Evolutionary conservation across 495 filamentous ascomycete genomes (phyloP), one percentile per base, ranked within the genome.

Genomic region (Penicillium coffeae): DNA sequence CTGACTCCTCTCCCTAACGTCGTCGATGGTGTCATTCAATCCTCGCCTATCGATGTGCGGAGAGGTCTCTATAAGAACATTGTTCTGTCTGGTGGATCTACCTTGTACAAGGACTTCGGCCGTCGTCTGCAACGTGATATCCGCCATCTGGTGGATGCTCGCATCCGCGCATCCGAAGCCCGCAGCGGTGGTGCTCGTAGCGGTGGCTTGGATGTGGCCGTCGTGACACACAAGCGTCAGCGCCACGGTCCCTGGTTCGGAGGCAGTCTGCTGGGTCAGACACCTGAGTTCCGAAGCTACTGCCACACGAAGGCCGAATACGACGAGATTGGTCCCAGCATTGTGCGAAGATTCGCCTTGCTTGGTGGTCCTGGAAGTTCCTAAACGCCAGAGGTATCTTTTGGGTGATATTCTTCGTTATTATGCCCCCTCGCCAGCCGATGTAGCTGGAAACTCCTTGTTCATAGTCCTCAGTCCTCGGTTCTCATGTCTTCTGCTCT

Each of bases 21-120:
- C 34, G 93, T 97, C 38, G 93, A 98, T 63, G 86, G 85, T 42
- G 93, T 97, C 50, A 98, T 98, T 60, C 93, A 98, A 67, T 89
- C 87, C 16, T 95, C 90, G 35, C 93, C 93, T 22, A 98, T 98
- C 59, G 93, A 98, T 64, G 93, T 98, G 39, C 88, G 93, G 52
- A 78, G 93, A 69, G 93, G 93, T 18, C 81, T 98, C 6, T 98
- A 98, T 78, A 98, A 98, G 85, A 98, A 98, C 69, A 98, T 98
- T 71, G 93, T 98, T 4, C 78, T 98, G 27, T 96, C 92, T 7
- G 93, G 93, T 55, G 93, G 93, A 45, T 95, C 90, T 45, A 98
- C 93, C 9, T 75, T 98, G 45, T 98, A 96, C 78, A 94, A 95
- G 72, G 89, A 96, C 69, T 98, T 98, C 67, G 93, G 93, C 18